A percentile compares a stretch with the other conserved stretches of the same genome.
Evolutionary conservation across 176 grass and related monocot genomes (phyloP).

Genomic region (Tuctoria greenei): DNA sequence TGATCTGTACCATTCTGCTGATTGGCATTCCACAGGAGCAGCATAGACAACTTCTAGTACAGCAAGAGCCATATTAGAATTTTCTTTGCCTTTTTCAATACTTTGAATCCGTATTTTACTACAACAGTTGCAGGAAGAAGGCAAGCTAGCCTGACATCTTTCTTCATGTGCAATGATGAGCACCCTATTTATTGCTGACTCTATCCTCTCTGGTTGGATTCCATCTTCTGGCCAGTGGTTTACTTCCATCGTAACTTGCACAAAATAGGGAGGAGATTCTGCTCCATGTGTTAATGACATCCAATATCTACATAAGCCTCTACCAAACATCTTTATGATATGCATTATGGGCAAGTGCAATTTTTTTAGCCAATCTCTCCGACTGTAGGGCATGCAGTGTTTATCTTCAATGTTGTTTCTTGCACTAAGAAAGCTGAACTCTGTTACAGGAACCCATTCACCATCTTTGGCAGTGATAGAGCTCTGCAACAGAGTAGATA

Average conservation of each 20-base stretch:
- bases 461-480: constrained; percentile 95
- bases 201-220: constrained; percentile 93
- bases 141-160: constrained; percentile 63
- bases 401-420: constrained; percentile 65
- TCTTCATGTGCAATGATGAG: constrained; percentile 77
- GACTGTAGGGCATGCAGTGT: constrained; percentile 39
- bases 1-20: constrained; percentile 73
- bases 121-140: constrained; percentile 64
- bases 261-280: constrained; percentile 95
- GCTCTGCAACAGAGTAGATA: constrained; percentile 92
- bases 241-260: constrained; percentile 94
- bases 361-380: constrained; percentile 46
- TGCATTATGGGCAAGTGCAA: constrained; percentile 63
- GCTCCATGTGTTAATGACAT: constrained; percentile 88
- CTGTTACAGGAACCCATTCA: constrained; percentile 92
- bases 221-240: constrained; percentile 94
- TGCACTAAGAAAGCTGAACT: constrained; percentile 73
- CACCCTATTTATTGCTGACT: constrained; percentile 87
- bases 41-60: constrained; percentile 96
- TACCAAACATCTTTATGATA: constrained; percentile 54
- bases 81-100: constrained; percentile 86
- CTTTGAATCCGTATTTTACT: constrained; percentile 91
- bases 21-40: constrained; percentile 67
- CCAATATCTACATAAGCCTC: constrained; percentile 88
- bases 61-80: constrained; percentile 71